Base-by-base conservation (phyloP, 2,329 filamentous ascomycete genomes). In the Pseudogymnoascus sp. region DNA sequence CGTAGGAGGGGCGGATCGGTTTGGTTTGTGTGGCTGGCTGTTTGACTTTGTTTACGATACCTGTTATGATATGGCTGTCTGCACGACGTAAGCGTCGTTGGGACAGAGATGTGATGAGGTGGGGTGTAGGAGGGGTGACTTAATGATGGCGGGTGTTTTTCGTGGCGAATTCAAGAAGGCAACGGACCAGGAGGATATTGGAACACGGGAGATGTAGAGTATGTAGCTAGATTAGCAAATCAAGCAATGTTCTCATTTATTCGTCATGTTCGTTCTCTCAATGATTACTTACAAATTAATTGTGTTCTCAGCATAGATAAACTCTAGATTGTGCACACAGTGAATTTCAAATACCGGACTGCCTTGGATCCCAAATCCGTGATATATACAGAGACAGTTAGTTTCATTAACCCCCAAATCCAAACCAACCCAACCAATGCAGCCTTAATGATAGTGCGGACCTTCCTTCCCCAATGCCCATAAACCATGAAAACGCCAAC, bases 11-110 rank as follows among this genome's bases (percentile, higher is more conserved):
- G 44, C 23, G 44, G 44, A 28, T 56, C 31, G 50, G 25, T 11
- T 33, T 56, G 50, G 50, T 56, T 12, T 56, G 16, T 56, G 50
- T 56, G 50, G 50, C 50, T 56, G 28, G 28, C 50, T 56, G 28
- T 56, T 56, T 56, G 50, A 28, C 50, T 56, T 56, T 56, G 50
- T 56, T 56, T 56, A 56, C 50, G 50, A 56, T 56, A 56, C 50
- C 28, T 56, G 50, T 56, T 56, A 56, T 56, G 50, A 56, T 56
- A 56, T 56, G 50, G 28, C 50, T 33, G 50, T 56, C 18, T 33
- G 50, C 28, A 56, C 5, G 50, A 33, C 11, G 25, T 33, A 16
- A 2, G 25, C n/a, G 10, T 56, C 47, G 47, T 56, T 56, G 14
- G 47, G 28, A 33, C 25, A n/a, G 50, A 18, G 25, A 33, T 33